Percentiles rank a stretch among this genome's conserved stretches.
Conservation (phyloP, 768 basidiomycete species). For the Lyophyllum shimeji region DNA sequence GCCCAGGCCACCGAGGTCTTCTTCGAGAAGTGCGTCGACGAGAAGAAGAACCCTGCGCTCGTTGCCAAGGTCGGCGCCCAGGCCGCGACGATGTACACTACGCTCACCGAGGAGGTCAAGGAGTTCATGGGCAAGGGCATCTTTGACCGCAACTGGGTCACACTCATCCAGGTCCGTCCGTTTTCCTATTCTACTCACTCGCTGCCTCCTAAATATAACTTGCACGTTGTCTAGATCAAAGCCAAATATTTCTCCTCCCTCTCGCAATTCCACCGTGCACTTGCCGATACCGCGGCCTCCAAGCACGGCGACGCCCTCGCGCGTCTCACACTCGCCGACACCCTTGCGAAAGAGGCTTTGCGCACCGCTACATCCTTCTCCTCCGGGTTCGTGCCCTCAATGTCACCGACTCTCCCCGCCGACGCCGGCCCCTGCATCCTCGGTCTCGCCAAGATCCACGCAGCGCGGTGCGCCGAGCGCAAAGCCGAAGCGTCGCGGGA, state of each 20-base stretch:
- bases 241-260: constrained; percentile 86
- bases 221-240: constrained; percentile 64
- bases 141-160: constrained; percentile 93
- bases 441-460: constrained; percentile 83
- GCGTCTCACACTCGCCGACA: constrained; percentile 75
- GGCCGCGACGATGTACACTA: constrained; percentile 76
- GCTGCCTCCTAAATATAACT: not conserved
- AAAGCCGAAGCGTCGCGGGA: constrained; percentile 78
- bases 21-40: constrained; percentile 90
- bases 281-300: constrained; percentile 70
- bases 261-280: constrained; percentile 82
- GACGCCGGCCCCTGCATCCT: constrained; percentile 80
- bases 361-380: constrained; percentile 68
- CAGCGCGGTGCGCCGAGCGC: constrained; percentile 73
- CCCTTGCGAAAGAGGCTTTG: constrained; percentile 80
- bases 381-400: constrained; percentile 65
- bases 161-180: constrained; percentile 65
- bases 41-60: constrained; percentile 82
- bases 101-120: constrained; percentile 88
- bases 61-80: constrained; percentile 85
- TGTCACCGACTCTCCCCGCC: constrained; percentile 80
- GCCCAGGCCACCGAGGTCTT: constrained; percentile 97
- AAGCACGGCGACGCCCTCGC: constrained; percentile 89
- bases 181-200: not conserved
- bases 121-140: constrained; percentile 97